These are phyloP conservation scores for Aureobasidium sp. DNA, from an alignment of 2,329 filamentous ascomycete species.

Conservation along the genomic window DNA sequence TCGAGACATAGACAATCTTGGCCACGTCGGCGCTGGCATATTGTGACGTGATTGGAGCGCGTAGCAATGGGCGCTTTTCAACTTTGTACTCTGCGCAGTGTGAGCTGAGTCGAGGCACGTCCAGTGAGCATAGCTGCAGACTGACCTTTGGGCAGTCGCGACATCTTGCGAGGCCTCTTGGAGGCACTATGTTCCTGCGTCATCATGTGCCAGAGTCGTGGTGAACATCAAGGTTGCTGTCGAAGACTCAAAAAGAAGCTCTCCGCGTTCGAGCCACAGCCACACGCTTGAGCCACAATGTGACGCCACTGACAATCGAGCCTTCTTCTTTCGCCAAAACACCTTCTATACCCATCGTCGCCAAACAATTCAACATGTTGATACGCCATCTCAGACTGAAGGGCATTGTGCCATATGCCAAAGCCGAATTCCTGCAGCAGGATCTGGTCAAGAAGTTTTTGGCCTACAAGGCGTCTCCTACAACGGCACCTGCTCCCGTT, in stretches of 20 bases:
- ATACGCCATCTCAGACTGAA: conserved; percentile 55
- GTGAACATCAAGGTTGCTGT: neutral
- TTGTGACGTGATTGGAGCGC: conserved; percentile 45
- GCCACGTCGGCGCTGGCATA: conserved; percentile 41
- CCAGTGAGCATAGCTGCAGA: neutral
- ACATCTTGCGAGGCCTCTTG: conserved; percentile 6
- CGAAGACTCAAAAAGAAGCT: neutral
- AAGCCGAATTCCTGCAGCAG: conserved; percentile 50
- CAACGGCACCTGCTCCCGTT: conserved; percentile 41
- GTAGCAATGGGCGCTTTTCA: conserved; percentile 51
- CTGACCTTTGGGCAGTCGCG: conserved; percentile 20
- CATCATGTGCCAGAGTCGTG: neutral
- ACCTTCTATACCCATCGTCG: neutral
- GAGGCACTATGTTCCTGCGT: neutral
- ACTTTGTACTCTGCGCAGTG: conserved; percentile 38
- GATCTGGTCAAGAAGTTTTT: conserved; percentile 50
- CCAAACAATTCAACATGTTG: conserved; percentile 32
- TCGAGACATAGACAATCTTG: conserved; percentile 59
- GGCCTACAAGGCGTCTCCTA: conserved; percentile 47
- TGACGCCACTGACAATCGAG: neutral
- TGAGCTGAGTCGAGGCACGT: neutral
- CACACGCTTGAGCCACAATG: neutral
- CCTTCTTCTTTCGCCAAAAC: neutral
- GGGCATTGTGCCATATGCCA: conserved; percentile 45
- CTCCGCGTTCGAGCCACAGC: neutral